A percentile compares a stretch with the other conserved stretches of the same genome.
These are phyloP conservation scores for Tolypocladium sp. DNA, from an alignment of 2,329 filamentous ascomycete species.

Conservation along the genomic window DNA sequence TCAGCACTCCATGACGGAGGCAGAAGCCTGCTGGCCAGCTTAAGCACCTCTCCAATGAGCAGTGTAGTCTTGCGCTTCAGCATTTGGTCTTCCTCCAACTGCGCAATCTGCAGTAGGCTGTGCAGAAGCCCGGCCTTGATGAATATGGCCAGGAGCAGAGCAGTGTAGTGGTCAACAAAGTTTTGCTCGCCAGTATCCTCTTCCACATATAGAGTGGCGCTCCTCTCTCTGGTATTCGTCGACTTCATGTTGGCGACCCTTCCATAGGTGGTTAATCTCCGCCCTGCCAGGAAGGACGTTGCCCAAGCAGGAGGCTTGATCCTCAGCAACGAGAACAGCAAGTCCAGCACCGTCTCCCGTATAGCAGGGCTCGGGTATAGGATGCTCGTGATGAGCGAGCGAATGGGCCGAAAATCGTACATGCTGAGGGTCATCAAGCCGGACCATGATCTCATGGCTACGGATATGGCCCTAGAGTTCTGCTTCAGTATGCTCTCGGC, in stretches of 20 bases:
- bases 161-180: slow-evolving; percentile 89
- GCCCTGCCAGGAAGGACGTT: slow-evolving; percentile 85
- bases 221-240: slow-evolving; percentile 37
- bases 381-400: slow-evolving; percentile 63
- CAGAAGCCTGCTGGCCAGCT: slow-evolving; percentile 77
- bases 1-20: slow-evolving; percentile 75
- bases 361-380: slow-evolving; percentile 46
- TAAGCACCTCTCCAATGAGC: slow-evolving; percentile 82
- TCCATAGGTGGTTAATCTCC: slow-evolving; percentile 92
- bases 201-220: slow-evolving; percentile 45
- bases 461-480: slow-evolving; percentile 86
- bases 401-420: slow-evolving; percentile 77
- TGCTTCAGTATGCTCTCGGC: slow-evolving; percentile 62
- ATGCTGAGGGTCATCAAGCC: slow-evolving; percentile 82
- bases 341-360: slow-evolving; percentile 73
- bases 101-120: slow-evolving; percentile 53
- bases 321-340: slow-evolving; percentile 70
- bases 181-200: slow-evolving; percentile 68
- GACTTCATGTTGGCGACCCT: slow-evolving; percentile 77
- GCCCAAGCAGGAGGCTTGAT: slow-evolving; percentile 93
- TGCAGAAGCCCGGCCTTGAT: slow-evolving; percentile 69
- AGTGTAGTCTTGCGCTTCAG: slow-evolving; percentile 84
- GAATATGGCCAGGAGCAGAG: slow-evolving; percentile 76
- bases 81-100: slow-evolving; percentile 56
- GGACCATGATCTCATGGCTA: slow-evolving; percentile 86